Conservation (phyloP, 2,329 filamentous ascomycete genomes). For the Ceratocystis diversiconidia region DNA sequence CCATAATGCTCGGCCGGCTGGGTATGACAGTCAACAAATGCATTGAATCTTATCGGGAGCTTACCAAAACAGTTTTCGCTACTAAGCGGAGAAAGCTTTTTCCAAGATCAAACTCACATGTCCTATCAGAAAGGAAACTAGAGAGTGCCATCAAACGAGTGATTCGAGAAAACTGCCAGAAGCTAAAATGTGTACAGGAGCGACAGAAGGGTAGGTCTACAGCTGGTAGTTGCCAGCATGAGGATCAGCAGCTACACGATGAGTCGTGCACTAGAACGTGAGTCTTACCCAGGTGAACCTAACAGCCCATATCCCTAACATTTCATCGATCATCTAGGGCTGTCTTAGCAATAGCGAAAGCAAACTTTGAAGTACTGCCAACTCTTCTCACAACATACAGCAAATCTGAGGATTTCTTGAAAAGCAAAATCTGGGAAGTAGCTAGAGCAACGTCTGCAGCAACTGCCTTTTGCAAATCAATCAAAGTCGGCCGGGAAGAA, state of each 20-base stretch:
- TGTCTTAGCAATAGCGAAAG: background rate
- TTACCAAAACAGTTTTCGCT: background rate
- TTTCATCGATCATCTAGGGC: background rate
- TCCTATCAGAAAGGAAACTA: background rate
- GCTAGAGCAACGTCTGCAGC: slow-evolving; percentile 24
- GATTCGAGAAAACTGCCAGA: background rate
- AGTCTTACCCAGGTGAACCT: background rate
- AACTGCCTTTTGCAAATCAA: slow-evolving; percentile 24
- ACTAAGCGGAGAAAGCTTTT: background rate
- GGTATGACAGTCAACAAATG: background rate
- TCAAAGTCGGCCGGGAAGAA: slow-evolving; percentile 21
- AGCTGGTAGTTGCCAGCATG: background rate
- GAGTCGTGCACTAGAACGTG: background rate
- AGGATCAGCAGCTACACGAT: background rate
- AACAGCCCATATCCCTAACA: background rate
- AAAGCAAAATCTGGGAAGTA: slow-evolving; percentile 24
- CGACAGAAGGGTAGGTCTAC: background rate
- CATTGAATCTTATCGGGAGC: background rate
- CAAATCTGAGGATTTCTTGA: slow-evolving; percentile 18
- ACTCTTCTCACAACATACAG: slow-evolving; percentile 24
- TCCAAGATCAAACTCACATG: background rate
- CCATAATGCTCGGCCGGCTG: background rate
- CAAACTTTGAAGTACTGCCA: slow-evolving; percentile 13
- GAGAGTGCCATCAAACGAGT: background rate
- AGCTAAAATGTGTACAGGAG: background rate